These are phyloP conservation scores for Nematodospora valgi DNA, from an alignment of 805 yeast species.

Conservation along the genomic window DNA sequence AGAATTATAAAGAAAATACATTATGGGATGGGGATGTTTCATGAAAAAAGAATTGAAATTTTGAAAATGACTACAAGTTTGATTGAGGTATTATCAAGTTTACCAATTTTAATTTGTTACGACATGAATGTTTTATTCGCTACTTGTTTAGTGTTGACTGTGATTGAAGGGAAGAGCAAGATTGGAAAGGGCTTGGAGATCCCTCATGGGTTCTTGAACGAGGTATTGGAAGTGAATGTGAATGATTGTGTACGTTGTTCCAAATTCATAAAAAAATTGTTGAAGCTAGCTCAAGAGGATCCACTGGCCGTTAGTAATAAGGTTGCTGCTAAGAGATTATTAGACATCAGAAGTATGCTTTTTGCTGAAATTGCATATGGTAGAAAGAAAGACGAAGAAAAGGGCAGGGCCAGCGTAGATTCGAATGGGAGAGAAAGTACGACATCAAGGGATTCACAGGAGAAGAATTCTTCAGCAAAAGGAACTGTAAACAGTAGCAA, in stretches of 20 bases:
- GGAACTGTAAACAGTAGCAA: no score
- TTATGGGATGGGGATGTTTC: constrained; percentile 8
- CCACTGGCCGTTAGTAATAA: constrained; percentile 22
- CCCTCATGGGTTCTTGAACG: constrained; percentile 18
- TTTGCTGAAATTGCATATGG: no score
- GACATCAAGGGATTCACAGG: not conserved
- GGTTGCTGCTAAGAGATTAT: constrained; percentile 18
- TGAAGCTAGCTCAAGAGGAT: constrained; percentile 21
- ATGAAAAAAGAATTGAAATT: constrained; percentile 16
- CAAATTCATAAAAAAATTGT: constrained; percentile 20
- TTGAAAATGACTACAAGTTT: constrained; percentile 28
- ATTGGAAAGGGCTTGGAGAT: constrained; percentile 14
- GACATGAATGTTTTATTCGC: constrained; percentile 32
- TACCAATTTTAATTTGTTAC: constrained; percentile 36
- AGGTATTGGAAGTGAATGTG: constrained; percentile 13
- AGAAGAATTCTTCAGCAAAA: not conserved
- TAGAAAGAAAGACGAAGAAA: no score
- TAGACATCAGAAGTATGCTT: constrained; percentile 11
- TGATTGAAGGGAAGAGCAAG: constrained; percentile 19
- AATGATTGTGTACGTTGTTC: constrained; percentile 22
- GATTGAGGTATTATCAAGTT: constrained; percentile 35
- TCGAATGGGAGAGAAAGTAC: not conserved
- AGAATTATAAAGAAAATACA: constrained; percentile 12
- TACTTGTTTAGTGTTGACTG: constrained; percentile 19
- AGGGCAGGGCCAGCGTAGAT: not conserved